Conservation (phyloP, 352 stramenopile species). For the Peronospora destructor region DNA sequence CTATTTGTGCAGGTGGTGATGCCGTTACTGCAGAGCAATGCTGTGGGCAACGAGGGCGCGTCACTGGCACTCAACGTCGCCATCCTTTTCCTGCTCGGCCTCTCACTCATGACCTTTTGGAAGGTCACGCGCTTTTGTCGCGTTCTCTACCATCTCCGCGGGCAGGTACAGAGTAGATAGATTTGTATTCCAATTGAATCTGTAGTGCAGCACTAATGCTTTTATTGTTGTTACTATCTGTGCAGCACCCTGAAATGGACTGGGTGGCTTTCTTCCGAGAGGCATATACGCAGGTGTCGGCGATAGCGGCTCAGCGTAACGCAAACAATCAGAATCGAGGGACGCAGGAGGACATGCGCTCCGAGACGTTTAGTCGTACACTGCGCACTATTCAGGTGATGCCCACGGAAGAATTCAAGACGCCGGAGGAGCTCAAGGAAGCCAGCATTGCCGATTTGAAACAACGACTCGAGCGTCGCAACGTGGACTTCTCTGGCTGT, state of each 20-base stretch:
- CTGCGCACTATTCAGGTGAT: constrained; percentile 75
- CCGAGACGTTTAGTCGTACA: constrained; percentile 64
- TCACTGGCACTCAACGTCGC: constrained; percentile 48
- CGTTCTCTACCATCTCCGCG: constrained; percentile 40
- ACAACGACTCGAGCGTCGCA: constrained; percentile 58
- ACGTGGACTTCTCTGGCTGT: constrained; percentile 49
- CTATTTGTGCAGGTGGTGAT: constrained; percentile 75
- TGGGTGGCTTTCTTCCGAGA: constrained; percentile 56
- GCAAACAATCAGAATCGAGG: constrained; percentile 29
- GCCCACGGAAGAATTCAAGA: constrained; percentile 74
- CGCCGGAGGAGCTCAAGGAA: constrained; percentile 46
- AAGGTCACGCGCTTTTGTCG: constrained; percentile 53
- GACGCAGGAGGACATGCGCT: constrained; percentile 31
- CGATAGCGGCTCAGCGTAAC: constrained; percentile 30
- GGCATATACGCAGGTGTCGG: constrained; percentile 38
- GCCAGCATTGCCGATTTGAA: constrained; percentile 63
- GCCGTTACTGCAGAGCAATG: constrained; percentile 65
- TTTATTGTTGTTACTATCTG: not conserved
- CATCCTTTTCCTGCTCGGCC: constrained; percentile 47
- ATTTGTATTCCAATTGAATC: not conserved
- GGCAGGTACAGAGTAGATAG: constrained; percentile 18
- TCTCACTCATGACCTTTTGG: constrained; percentile 48
- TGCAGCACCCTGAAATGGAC: constrained; percentile 42
- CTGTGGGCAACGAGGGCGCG: constrained; percentile 42
- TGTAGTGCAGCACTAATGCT: not conserved